phyloP scores from a whole-genome alignment of 75 land plant genomes.

The Isoetes taiwanensis region DNA sequence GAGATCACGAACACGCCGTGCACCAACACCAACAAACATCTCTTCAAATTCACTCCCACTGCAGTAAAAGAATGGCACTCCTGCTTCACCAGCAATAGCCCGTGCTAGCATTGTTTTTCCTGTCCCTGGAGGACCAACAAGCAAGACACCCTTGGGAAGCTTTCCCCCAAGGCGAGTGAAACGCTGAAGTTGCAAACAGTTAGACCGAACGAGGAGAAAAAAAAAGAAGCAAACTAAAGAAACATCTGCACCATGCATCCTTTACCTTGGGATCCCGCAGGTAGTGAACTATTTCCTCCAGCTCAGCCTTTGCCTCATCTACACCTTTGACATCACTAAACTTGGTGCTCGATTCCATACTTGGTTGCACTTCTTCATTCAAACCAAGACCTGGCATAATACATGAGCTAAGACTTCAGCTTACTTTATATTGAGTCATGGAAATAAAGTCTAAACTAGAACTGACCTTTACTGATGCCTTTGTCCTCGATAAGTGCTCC shows the following conservation, averaged over 20 bases:
- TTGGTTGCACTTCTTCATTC: constrained; percentile 93
- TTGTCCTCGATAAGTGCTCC: constrained; percentile 95
- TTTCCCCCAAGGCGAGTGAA: constrained; percentile 97
- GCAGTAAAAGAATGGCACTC: constrained; percentile 95
- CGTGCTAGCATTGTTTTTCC: constrained; percentile 96
- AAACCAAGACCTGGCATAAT: constrained; percentile 68
- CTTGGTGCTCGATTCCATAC: constrained; percentile 81
- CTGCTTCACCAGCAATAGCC: constrained; percentile 98
- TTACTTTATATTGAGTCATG: neutral
- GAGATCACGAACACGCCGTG: constrained; percentile 82
- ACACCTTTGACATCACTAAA: constrained; percentile 98
- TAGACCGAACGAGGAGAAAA: neutral
- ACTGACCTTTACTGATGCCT: constrained; percentile 75
- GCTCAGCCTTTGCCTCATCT: constrained; percentile 71
- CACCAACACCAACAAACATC: constrained; percentile 99
- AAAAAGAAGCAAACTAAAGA: neutral
- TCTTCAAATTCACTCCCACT: constrained; percentile 99
- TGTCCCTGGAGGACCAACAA: constrained; percentile 97
- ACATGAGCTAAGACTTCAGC: no score
- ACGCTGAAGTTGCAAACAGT: constrained; percentile 29
- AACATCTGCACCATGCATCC: neutral
- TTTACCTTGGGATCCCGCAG: constrained; percentile 1
- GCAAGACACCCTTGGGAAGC: constrained; percentile 92
- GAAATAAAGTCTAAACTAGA: neutral
- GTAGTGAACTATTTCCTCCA: neutral